phyloP scores from a whole-genome alignment of 768 basidiomycete genomes.

The Auriculariales sp. region DNA sequence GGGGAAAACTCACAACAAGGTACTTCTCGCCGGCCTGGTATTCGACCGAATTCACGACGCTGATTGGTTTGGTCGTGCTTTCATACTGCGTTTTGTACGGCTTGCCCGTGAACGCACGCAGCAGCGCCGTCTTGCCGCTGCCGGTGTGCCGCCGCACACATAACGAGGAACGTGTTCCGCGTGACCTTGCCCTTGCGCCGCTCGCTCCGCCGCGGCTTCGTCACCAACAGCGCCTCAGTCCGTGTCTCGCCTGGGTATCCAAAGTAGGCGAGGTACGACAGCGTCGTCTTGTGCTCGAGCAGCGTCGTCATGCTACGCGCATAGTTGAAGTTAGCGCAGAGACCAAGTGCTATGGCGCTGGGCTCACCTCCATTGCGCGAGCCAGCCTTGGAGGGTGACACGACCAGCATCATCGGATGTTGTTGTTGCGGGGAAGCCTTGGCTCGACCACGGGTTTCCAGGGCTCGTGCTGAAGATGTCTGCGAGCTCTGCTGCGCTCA shows the following conservation, averaged over 20 bases:
- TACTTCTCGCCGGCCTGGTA: conserved; percentile 93
- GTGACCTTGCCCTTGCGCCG: conserved; percentile 77
- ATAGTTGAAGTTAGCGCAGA: no score
- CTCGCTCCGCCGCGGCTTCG: conserved; percentile 70
- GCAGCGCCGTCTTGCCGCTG: conserved; percentile 81
- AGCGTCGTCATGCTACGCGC: conserved; percentile 91
- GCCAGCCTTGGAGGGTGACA: conserved; percentile 94
- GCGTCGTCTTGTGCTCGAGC: conserved; percentile 80
- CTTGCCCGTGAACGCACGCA: conserved; percentile 78
- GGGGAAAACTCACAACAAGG: conserved; percentile 60
- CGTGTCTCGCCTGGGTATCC: conserved; percentile 71
- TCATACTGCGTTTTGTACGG: conserved; percentile 61
- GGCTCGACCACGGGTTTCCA: conserved; percentile 90
- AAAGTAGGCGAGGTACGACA: conserved; percentile 90
- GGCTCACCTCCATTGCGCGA: conserved; percentile 91
- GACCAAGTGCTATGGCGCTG: no score
- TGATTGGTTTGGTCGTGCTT: conserved; percentile 80
- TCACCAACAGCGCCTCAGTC: conserved; percentile 77
- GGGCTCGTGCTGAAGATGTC: conserved; percentile 89
- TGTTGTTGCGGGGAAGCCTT: conserved; percentile 83
- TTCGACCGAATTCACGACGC: conserved; percentile 90
- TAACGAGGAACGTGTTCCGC: conserved; percentile 89
- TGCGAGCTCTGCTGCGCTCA: conserved; percentile 69
- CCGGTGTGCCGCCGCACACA: conserved; percentile 91
- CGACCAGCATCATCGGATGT: conserved; percentile 76